Percentiles rank a stretch among this genome's conserved stretches.
phyloP scores from a whole-genome alignment of 108 stramenopile species.

The Fragilaria crotonensis region DNA sequence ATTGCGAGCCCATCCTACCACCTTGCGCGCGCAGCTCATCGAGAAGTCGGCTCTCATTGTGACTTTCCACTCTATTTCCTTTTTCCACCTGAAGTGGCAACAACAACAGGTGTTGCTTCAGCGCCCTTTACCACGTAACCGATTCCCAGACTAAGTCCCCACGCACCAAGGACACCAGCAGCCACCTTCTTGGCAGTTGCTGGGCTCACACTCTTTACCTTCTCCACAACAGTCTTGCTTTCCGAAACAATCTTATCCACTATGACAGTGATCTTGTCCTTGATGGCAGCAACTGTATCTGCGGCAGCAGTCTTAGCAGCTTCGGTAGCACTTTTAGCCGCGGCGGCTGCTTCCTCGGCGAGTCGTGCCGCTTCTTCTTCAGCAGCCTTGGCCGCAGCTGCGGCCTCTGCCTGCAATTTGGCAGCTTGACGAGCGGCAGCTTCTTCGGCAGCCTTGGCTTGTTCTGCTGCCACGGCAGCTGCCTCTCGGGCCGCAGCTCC shows the following conservation, averaged over 20 bases:
- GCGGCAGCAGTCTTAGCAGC: background rate
- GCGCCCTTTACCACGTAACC: constrained; percentile 11
- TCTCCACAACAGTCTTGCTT: constrained; percentile 19
- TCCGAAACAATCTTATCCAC: constrained; percentile 3
- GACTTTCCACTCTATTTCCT: too few species aligned
- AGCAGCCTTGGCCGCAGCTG: constrained; percentile 1
- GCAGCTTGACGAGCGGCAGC: background rate
- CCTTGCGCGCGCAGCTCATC: background rate
- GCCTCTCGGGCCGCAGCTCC: background rate
- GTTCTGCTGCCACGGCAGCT: background rate
- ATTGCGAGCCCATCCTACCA: background rate
- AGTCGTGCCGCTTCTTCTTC: background rate
- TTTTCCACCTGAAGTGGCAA: too few species aligned
- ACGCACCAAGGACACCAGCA: constrained; percentile 39
- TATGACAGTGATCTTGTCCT: background rate
- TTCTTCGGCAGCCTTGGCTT: background rate
- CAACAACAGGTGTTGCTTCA: too few species aligned
- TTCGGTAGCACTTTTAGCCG: background rate
- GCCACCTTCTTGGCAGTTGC: constrained; percentile 46
- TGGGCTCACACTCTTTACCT: constrained; percentile 27
- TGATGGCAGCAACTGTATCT: background rate
- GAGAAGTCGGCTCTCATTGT: too few species aligned
- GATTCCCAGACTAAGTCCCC: constrained; percentile 47
- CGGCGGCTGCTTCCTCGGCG: background rate
- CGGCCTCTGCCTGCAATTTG: background rate